Conservation (phyloP, 345 rosid species). For the Mercurialis annua region DNA sequence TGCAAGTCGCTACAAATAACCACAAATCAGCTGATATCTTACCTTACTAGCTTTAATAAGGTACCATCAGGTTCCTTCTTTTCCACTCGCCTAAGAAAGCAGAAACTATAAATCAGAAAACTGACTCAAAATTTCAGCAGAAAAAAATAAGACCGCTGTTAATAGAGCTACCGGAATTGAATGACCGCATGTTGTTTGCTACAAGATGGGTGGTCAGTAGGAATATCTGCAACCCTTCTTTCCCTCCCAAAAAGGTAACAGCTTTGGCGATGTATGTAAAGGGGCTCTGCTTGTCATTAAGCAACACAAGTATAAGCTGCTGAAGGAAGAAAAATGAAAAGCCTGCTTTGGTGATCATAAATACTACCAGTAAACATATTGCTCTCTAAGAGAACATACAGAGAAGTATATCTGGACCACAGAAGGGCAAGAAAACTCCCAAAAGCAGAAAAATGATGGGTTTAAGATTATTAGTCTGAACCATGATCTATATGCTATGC, state of each 20-base stretch:
- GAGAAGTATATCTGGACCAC: background rate
- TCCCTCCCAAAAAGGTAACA: conserved; percentile 97
- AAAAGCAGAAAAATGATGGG: background rate
- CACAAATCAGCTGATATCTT: conserved; percentile 18
- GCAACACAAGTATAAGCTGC: background rate
- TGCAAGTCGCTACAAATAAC: background rate
- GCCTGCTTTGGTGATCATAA: conserved; percentile 2
- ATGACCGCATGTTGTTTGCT: conserved; percentile 99
- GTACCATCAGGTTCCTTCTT: conserved; percentile 77
- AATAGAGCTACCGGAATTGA: conserved; percentile 63
- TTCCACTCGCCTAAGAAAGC: conserved; percentile 62
- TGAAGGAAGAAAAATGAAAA: conserved; percentile 1
- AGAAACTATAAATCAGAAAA: conserved; percentile 20
- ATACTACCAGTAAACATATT: conserved; percentile 5
- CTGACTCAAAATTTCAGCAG: background rate
- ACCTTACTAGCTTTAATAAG: conserved; percentile 62
- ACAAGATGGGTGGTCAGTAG: conserved; percentile 98
- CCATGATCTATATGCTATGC: background rate
- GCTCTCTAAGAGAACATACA: background rate
- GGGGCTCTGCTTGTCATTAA: conserved; percentile 62
- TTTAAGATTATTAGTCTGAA: background rate
- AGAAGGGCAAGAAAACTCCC: background rate
- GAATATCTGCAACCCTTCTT: conserved; percentile 86
- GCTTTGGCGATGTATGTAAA: conserved; percentile 89
- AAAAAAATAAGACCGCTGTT: conserved; percentile 10